Conservation (phyloP, 2,329 filamentous ascomycete genomes). For the Aspergillus viridinutans region DNA sequence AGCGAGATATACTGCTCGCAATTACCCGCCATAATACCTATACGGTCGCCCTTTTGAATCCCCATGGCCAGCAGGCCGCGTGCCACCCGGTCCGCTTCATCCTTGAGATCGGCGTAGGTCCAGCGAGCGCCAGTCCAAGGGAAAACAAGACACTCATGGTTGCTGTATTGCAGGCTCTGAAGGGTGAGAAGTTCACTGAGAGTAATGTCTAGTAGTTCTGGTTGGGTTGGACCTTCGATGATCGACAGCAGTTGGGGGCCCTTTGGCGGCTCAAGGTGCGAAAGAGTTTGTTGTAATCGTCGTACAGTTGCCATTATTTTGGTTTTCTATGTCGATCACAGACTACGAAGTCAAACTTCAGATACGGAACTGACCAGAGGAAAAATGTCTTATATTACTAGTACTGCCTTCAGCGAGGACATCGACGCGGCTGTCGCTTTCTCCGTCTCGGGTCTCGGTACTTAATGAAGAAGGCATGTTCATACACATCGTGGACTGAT, state of each 20-base stretch:
- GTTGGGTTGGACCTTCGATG: slow-evolving; percentile 64
- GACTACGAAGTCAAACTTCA: background rate
- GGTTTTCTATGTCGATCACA: background rate
- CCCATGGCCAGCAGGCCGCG: slow-evolving; percentile 64
- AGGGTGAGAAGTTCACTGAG: slow-evolving; percentile 68
- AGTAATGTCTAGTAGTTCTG: slow-evolving; percentile 66
- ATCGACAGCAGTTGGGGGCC: slow-evolving; percentile 45
- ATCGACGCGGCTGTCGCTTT: too few species aligned
- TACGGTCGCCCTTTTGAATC: slow-evolving; percentile 63
- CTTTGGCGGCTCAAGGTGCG: slow-evolving; percentile 22
- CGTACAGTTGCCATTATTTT: slow-evolving; percentile 24
- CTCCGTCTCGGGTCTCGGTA: background rate
- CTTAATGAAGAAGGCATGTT: background rate
- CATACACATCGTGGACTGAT: background rate
- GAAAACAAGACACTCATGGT: slow-evolving; percentile 66
- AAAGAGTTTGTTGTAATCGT: slow-evolving; percentile 28
- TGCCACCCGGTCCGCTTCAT: slow-evolving; percentile 58
- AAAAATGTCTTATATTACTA: background rate
- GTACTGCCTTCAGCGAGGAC: background rate
- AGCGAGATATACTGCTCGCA: slow-evolving; percentile 59
- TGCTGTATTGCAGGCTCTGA: slow-evolving; percentile 62
- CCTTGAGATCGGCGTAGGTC: slow-evolving; percentile 64
- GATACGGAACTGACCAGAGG: background rate
- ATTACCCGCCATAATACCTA: slow-evolving; percentile 69
- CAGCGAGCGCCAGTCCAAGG: slow-evolving; percentile 73